Conservation (phyloP, 2,329 filamentous ascomycete genomes). For the Zalaria sp. region DNA sequence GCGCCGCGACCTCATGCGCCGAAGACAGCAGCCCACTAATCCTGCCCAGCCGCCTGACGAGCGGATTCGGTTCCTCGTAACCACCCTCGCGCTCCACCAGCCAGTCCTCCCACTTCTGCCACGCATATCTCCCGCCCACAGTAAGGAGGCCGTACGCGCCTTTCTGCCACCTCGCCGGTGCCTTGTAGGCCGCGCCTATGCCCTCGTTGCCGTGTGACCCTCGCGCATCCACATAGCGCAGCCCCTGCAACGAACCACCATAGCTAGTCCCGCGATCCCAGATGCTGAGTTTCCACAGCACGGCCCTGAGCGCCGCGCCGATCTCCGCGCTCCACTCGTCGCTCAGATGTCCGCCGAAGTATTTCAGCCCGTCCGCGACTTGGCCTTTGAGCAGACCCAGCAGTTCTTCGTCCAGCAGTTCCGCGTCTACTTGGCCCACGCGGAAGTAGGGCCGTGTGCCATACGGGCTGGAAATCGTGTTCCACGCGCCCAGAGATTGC, state of each 20-base stretch:
- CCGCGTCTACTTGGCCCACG: conserved; percentile 91
- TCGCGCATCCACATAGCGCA: conserved; percentile 78
- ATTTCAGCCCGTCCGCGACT: conserved; percentile 76
- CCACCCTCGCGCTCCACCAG: conserved; percentile 63
- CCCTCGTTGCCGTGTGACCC: conserved; percentile 21
- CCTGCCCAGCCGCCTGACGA: conserved; percentile 45
- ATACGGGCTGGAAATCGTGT: conserved; percentile 49
- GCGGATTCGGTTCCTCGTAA: conserved; percentile 43
- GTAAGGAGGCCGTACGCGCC: conserved; percentile 70
- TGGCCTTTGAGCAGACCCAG: conserved; percentile 74
- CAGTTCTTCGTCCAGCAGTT: conserved; percentile 86
- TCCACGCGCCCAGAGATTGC: conserved; percentile 38
- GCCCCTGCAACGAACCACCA: conserved; percentile 80
- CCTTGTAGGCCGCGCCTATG: conserved; percentile 22
- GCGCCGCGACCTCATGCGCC: conserved; percentile 66
- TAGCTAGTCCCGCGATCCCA: conserved; percentile 97
- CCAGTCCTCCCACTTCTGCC: conserved; percentile 86
- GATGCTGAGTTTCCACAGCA: conserved; percentile 86
- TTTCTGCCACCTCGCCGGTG: conserved; percentile 74
- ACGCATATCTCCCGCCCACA: conserved; percentile 76
- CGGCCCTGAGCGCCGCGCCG: conserved; percentile 56
- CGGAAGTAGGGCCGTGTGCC: conserved; percentile 77
- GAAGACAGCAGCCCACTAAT: conserved; percentile 57
- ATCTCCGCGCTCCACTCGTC: conserved; percentile 87
- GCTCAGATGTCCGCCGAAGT: conserved; percentile 63